Percentiles rank a stretch among this genome's conserved stretches.
phyloP scores from a whole-genome alignment of 345 rosid genomes.

The Arabis alpina region DNA sequence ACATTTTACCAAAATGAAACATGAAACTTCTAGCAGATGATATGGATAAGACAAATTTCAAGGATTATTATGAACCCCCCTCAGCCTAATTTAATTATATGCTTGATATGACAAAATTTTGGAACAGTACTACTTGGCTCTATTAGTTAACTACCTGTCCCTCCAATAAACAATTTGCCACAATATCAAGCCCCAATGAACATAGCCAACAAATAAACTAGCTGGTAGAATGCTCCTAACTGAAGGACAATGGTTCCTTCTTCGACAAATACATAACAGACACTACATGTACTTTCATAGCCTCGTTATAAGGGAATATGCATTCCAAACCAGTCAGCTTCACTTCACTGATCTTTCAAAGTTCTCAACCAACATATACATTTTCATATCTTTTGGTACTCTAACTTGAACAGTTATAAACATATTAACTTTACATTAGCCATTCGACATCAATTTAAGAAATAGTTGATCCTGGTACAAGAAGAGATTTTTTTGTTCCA shows the following conservation, averaged over 20 bases:
- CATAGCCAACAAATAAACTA: constrained; percentile 6
- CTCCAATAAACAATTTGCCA: constrained; percentile 3
- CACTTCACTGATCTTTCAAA: neutral
- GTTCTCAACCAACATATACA: constrained; percentile 11
- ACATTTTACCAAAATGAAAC: neutral
- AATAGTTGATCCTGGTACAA: constrained; percentile 9
- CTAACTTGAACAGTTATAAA: neutral
- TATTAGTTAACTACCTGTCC: neutral
- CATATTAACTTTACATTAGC: neutral
- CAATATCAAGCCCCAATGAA: neutral
- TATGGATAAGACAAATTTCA: constrained; percentile 20
- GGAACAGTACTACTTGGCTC: neutral
- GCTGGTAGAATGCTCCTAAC: neutral
- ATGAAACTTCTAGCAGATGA: constrained; percentile 5
- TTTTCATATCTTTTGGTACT: constrained; percentile 5
- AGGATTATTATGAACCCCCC: neutral
- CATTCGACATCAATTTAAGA: neutral
- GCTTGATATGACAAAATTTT: constrained; percentile 8
- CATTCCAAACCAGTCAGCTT: constrained; percentile 16
- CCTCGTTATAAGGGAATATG: constrained; percentile 14
- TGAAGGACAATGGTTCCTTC: neutral
- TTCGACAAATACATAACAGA: neutral
- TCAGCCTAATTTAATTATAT: neutral
- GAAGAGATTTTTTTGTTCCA: neutral
- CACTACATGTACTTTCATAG: constrained; percentile 13